phyloP scores from a whole-genome alignment of 164 flowering plant genomes.

The Magnolia officinalis region DNA sequence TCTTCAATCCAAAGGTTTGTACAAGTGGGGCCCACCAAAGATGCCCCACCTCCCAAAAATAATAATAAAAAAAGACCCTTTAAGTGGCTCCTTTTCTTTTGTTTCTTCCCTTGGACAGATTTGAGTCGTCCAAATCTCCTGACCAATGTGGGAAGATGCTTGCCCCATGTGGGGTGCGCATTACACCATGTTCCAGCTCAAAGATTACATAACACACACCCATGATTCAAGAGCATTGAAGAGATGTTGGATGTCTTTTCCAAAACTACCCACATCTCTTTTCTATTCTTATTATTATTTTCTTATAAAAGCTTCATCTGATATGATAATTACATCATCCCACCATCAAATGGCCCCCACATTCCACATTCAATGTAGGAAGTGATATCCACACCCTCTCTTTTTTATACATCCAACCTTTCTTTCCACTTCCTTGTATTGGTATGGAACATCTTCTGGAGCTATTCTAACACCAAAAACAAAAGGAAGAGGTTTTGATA shows the following conservation, averaged over 20 bases:
- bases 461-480: too few relatives aligned
- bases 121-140: neutral
- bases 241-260: slow-evolving; percentile 2
- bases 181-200: neutral
- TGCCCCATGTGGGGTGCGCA: slow-evolving; percentile 1
- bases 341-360: neutral
- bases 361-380: neutral
- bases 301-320: neutral
- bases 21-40: slow-evolving; percentile 7
- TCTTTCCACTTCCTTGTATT: too few relatives aligned
- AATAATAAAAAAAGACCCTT: neutral
- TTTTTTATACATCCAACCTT: too few relatives aligned
- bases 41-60: neutral
- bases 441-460: too few relatives aligned
- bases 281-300: too few relatives aligned
- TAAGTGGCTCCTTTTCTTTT: neutral
- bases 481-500: too few relatives aligned
- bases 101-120: slow-evolving; percentile 5
- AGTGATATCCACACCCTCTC: too few relatives aligned
- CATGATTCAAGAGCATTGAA: neutral
- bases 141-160: neutral
- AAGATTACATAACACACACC: too few relatives aligned
- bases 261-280: neutral
- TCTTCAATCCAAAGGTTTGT: slow-evolving; percentile 5
- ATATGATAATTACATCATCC: neutral